phyloP scores from a whole-genome alignment of 2,329 filamentous ascomycete genomes.

The Myriosclerotinia curreyana region DNA sequence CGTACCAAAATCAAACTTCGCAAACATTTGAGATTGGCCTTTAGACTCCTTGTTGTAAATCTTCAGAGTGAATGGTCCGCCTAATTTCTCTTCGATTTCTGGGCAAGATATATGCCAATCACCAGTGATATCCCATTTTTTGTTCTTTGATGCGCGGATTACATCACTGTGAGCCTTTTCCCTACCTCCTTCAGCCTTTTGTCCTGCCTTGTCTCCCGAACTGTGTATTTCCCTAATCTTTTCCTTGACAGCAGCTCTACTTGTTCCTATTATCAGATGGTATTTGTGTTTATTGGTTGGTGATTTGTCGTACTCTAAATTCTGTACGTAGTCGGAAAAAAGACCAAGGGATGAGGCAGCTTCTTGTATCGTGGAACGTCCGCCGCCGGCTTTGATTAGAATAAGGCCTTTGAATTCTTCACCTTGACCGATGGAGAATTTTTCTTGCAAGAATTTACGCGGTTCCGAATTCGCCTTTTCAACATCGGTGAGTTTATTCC shows the following conservation, averaged over 20 bases:
- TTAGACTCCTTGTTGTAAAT: background rate
- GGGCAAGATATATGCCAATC: constrained; percentile 6
- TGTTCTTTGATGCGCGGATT: background rate
- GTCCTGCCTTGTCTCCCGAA: background rate
- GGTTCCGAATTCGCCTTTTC: background rate
- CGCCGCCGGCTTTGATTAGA: too few species aligned
- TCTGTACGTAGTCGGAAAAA: too few species aligned
- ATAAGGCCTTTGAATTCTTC: background rate
- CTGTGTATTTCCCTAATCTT: too few species aligned
- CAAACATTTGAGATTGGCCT: background rate
- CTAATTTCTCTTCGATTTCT: background rate
- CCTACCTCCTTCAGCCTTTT: background rate
- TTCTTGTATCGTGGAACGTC: too few species aligned
- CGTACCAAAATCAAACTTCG: background rate
- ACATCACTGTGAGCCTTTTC: background rate
- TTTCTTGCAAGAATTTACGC: background rate
- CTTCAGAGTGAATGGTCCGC: background rate
- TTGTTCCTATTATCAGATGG: too few species aligned
- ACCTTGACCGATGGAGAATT: background rate
- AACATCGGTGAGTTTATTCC: background rate
- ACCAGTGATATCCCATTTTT: constrained; percentile 1
- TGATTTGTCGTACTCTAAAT: too few species aligned
- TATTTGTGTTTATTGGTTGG: too few species aligned
- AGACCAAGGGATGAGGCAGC: too few species aligned
- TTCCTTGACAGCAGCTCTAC: too few species aligned